Base-by-base conservation (phyloP, 768 basidiomycete genomes). In the Serendipita sp. region DNA sequence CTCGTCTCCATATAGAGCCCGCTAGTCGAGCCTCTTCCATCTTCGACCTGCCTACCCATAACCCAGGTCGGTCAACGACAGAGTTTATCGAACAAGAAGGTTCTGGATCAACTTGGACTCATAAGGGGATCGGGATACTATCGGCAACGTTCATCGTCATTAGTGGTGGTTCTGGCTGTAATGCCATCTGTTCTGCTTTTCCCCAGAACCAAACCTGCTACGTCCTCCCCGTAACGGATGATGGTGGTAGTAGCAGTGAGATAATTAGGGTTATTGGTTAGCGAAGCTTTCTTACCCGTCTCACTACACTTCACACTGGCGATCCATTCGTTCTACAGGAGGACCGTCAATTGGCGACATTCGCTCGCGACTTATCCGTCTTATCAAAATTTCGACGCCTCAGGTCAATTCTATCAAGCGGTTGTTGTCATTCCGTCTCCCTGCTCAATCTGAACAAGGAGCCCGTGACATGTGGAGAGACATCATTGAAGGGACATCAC, bases 121-220 rank as follows among this genome's bases (percentile, higher is more conserved):
- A 60, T 4, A 60, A 31, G 34, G 18, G 27, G 18, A n/a, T 5
- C n/a, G 29, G 5, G 29, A 50, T 31, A 50, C n/a, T n/a, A 5
- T 5, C 18, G 48, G 71, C 78, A 1, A 81, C 84, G 1, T 87
- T 81, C 71, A 72, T 93, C 4, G 80, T 96, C 60, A 81, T 97
- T 63, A 93, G 91, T 60, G 93, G 93, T 0, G 93, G 93, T n/a
- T 92, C 92, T 37, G 93, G 93, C 45, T 91, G 91, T 58, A 97
- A 97, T 71, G 81, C 88, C 23, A 87, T 97, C 67, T 92, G 90
- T 68, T 77, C 87, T 44, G 90, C 91, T 2, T 96, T 97, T 70
- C 80, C 79, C 2, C 74, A 78, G 16, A 70, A 78, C 66, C 36
- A n/a, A n/a, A 84, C 88, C 27, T 86, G 83, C 70, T 91, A 93